Conservation (phyloP, 805 yeast species). For the Wickerhamiella kazuoi region DNA sequence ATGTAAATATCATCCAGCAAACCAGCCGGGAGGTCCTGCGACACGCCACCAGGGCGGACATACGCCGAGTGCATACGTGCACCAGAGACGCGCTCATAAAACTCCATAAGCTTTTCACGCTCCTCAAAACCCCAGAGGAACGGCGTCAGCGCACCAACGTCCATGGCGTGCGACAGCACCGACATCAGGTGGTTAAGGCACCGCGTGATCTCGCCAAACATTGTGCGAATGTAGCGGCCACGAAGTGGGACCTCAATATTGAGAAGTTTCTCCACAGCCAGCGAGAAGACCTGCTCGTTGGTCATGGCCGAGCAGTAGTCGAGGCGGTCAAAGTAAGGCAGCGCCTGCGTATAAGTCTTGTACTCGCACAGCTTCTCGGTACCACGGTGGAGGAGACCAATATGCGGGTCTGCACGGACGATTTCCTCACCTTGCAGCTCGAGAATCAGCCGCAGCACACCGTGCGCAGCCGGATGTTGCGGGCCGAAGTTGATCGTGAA, state of each 20-base stretch:
- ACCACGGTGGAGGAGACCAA: constrained; percentile 74
- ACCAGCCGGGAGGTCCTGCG: constrained; percentile 76
- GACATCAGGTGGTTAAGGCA: constrained; percentile 74
- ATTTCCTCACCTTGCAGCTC: constrained; percentile 83
- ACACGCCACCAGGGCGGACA: constrained; percentile 81
- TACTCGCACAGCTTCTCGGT: constrained; percentile 77
- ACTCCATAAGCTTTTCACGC: constrained; percentile 84
- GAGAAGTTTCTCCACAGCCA: constrained; percentile 70
- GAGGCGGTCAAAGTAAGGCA: constrained; percentile 75
- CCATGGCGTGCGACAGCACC: constrained; percentile 77
- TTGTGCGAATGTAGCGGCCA: constrained; percentile 67
- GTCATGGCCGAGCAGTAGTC: constrained; percentile 82
- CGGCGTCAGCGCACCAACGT: constrained; percentile 86
- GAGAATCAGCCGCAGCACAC: constrained; percentile 69
- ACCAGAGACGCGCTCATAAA: constrained; percentile 78
- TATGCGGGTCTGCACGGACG: constrained; percentile 74
- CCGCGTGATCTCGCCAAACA: constrained; percentile 78
- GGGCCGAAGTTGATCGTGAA: constrained; percentile 85
- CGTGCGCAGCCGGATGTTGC: constrained; percentile 91
- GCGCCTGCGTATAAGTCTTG: constrained; percentile 73
- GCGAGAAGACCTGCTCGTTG: constrained; percentile 66
- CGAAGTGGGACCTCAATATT: constrained; percentile 74
- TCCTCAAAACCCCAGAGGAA: constrained; percentile 91
- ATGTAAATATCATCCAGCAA: constrained; percentile 76
- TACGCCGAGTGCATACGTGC: constrained; percentile 82